A percentile compares a stretch with the other conserved stretches of the same genome.
Conservation (phyloP, 1,284 basidiomycete species). For the Ceratobasidium sp. region DNA sequence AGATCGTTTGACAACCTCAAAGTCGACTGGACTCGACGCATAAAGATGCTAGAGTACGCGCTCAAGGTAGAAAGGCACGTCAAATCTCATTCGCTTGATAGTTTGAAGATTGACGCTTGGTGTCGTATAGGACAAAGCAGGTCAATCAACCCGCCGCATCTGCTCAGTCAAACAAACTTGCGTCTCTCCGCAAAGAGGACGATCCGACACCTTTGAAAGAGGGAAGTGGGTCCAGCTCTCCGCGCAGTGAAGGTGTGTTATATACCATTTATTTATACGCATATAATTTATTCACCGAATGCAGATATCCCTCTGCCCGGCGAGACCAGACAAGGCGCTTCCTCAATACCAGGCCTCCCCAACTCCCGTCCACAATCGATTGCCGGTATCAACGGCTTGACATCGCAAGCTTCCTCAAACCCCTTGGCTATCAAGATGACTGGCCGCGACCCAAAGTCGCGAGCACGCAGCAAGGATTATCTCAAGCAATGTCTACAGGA, state of each 20-base stretch:
- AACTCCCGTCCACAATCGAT: slow-evolving; percentile 47
- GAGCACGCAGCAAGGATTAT: slow-evolving; percentile 94
- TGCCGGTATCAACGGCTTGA: slow-evolving; percentile 46
- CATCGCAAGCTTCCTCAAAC: slow-evolving; percentile 47
- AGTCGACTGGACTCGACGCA: slow-evolving; percentile 92
- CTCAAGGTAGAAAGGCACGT: slow-evolving; percentile 91
- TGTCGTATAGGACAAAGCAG: slow-evolving; percentile 82
- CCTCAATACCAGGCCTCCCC: slow-evolving; percentile 48
- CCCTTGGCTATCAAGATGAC: slow-evolving; percentile 44
- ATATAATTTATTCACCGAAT: slow-evolving; percentile 24
- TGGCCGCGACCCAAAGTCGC: slow-evolving; percentile 89
- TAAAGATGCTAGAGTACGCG: slow-evolving; percentile 99
- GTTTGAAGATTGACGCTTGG: too few relatives aligned
- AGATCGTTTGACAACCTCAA: slow-evolving; percentile 97
- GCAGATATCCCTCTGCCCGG: slow-evolving; percentile 76
- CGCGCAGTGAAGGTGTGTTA: slow-evolving; percentile 74
- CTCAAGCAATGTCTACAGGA: slow-evolving; percentile 99
- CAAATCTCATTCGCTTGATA: too few relatives aligned
- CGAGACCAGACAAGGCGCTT: slow-evolving; percentile 54
- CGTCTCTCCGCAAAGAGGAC: slow-evolving; percentile 62
- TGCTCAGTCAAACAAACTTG: slow-evolving; percentile 66
- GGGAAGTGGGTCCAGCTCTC: slow-evolving; percentile 72
- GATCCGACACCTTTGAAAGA: slow-evolving; percentile 62
- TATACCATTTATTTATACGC: slow-evolving; percentile 38
- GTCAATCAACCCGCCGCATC: slow-evolving; percentile 63